These are phyloP conservation scores for Debaryomycetaceae sp. DNA, from an alignment of 1,139 yeast species.

Conservation along the genomic window DNA sequence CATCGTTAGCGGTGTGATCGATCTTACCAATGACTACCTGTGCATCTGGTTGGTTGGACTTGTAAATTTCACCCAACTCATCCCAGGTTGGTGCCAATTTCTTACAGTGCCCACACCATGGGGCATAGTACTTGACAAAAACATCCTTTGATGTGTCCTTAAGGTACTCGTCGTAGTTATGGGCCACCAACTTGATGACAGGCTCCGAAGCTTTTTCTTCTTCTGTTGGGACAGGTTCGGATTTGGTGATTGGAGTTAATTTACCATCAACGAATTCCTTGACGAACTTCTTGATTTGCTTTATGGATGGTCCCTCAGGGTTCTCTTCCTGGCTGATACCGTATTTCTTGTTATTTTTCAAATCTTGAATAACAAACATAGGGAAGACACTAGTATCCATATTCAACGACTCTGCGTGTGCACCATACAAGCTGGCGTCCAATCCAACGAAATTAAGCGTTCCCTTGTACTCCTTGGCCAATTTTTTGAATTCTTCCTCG, in stretches of 20 bases:
- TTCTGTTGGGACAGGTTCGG: constrained; percentile 74
- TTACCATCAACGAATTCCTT: constrained; percentile 61
- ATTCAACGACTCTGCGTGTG: constrained; percentile 86
- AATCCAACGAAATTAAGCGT: constrained; percentile 82
- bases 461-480: constrained; percentile 79
- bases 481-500: constrained; percentile 48
- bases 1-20: constrained; percentile 89
- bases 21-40: constrained; percentile 78
- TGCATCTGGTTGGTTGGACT: constrained; percentile 41
- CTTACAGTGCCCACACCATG: constrained; percentile 99
- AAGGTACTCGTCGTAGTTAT: constrained; percentile 71
- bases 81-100: constrained; percentile 90
- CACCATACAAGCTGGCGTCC: constrained; percentile 77
- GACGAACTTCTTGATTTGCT: constrained; percentile 57
- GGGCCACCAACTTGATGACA: constrained; percentile 79
- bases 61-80: constrained; percentile 72
- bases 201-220: constrained; percentile 67
- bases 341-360: constrained; percentile 64
- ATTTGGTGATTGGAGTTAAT: constrained; percentile 71
- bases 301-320: constrained; percentile 40
- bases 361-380: constrained; percentile 83
- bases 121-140: constrained; percentile 91
- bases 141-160: constrained; percentile 76
- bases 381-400: constrained; percentile 83
- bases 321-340: constrained; percentile 52